Base-by-base conservation (phyloP, 495 filamentous ascomycete genomes). In the Filosporella fistucella region DNA sequence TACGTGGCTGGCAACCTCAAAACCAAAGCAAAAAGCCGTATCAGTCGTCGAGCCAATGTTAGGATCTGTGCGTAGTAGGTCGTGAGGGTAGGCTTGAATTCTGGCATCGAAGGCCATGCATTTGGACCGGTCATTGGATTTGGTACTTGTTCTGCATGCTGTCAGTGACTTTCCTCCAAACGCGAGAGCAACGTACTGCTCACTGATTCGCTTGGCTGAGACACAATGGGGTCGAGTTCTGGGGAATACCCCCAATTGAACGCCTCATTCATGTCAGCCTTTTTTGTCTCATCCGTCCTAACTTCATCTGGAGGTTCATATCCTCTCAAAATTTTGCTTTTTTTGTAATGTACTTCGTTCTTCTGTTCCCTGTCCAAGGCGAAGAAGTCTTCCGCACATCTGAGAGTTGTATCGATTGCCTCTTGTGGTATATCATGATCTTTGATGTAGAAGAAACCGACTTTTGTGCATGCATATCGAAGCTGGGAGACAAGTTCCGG, bases 221-320 rank as follows among this genome's bases (percentile, higher is more conserved):
- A 25, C 21, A 58, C 64, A 28, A 54, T 54, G 9, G 50, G 54
- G 37, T 70, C 65, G n/a, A 52, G 52, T 8, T 53, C 56, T 5
- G 56, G 52, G 28, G 70, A 68, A 25, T 70, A 70, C 13, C 63
- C 68, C 30, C 66, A 64, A 37, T 68, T 68, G 42, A 69, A 70
- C 4, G 67, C 62, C 40, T 73, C 67, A 13, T 59, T 67, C 16
- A 63, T 51, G 20, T 62, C 61, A 36, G 53, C 42, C 4, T 45
- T 16, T 53, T 51, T 35, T 51, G 48, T 36, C 17, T 42, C 39
- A 29, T 44, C 26, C 26, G 26, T 17, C 18, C 26, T 14, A 13
- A 45, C 16, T 16, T 45, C 30, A 10, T 34, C 32, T 1, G 38
- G 18, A 21, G 16, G 14, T 8, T 38, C 35, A 22, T 21, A 38